Evolutionary conservation across 163 green algal species (phyloP).

Genomic region (Coccomyxa subellipsoidea): DNA sequence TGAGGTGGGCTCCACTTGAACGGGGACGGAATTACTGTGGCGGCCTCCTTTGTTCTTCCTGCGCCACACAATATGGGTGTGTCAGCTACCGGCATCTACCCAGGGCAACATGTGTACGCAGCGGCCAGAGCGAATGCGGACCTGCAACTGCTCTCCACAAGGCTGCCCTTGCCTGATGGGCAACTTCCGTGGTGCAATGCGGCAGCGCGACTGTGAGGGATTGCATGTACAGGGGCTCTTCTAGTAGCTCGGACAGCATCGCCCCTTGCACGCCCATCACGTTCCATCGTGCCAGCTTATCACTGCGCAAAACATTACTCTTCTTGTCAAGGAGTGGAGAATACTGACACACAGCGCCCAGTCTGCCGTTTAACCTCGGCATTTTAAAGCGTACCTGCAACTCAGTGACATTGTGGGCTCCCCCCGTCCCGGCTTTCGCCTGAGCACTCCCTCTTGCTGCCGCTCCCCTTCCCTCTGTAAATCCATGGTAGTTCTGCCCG

Average conservation of each 20-base stretch:
- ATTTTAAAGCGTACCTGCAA: conserved; percentile 55
- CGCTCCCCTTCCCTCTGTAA: neutral
- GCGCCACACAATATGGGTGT: too few species aligned
- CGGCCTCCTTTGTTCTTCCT: neutral
- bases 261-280: conserved; percentile 58
- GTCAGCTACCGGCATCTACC: too few species aligned
- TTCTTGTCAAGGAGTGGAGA: too few species aligned
- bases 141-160: neutral
- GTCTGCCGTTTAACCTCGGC: too few species aligned
- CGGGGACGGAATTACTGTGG: neutral
- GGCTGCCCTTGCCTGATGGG: neutral
- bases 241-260: conserved; percentile 55
- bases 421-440: conserved; percentile 81
- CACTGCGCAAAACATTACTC: conserved; percentile 8
- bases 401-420: conserved; percentile 76
- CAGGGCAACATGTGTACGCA: neutral
- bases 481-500: neutral
- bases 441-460: conserved; percentile 43
- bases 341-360: too few species aligned
- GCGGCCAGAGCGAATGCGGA: neutral
- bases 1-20: neutral
- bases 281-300: conserved; percentile 55
- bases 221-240: conserved; percentile 49
- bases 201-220: conserved; percentile 22
- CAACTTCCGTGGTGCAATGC: neutral